These are phyloP conservation scores for Dioscorea alata DNA, from an alignment of 106 monocot species.

Conservation along the genomic window DNA sequence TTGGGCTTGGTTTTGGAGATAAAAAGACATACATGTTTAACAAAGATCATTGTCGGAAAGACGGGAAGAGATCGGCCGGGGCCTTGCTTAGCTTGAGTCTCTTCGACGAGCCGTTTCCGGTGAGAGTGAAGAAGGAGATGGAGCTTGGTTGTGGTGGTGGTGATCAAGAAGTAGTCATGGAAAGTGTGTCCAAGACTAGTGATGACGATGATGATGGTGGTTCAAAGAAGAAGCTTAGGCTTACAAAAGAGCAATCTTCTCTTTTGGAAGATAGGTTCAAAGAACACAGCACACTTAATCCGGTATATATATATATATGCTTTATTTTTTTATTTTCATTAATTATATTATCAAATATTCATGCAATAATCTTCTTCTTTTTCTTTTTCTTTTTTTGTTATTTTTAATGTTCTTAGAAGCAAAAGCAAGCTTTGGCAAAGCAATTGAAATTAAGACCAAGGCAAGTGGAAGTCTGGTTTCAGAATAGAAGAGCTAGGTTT, in stretches of 20 bases:
- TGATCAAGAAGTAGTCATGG: slow-evolving; percentile 20
- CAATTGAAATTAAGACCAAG: slow-evolving; percentile 43
- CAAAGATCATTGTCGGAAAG: neutral
- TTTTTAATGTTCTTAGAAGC: slow-evolving; percentile 25
- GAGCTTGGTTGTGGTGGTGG: neutral
- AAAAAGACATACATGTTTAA: neutral
- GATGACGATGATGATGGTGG: slow-evolving; percentile 43
- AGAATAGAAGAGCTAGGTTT: slow-evolving; percentile 52
- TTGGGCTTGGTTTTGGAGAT: slow-evolving; percentile 17
- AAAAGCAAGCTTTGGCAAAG: slow-evolving; percentile 44
- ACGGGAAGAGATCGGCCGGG: neutral
- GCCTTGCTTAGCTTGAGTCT: slow-evolving; percentile 29
- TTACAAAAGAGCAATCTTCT: slow-evolving; percentile 47
- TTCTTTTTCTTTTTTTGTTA: neutral
- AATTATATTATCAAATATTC: no score
- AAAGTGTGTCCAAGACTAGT: neutral
- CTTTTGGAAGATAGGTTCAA: slow-evolving; percentile 44
- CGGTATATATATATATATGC: slow-evolving; percentile 14
- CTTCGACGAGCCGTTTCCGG: slow-evolving; percentile 19
- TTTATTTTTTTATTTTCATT: neutral
- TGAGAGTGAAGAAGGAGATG: slow-evolving; percentile 34
- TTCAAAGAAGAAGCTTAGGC: slow-evolving; percentile 44
- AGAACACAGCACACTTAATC: slow-evolving; percentile 50
- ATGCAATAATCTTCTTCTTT: neutral
- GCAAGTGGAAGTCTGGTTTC: slow-evolving; percentile 58